These are phyloP conservation scores for Paramecium tetraurelia DNA, from an alignment of 73 alveolate genomes.

Conservation along the genomic window DNA sequence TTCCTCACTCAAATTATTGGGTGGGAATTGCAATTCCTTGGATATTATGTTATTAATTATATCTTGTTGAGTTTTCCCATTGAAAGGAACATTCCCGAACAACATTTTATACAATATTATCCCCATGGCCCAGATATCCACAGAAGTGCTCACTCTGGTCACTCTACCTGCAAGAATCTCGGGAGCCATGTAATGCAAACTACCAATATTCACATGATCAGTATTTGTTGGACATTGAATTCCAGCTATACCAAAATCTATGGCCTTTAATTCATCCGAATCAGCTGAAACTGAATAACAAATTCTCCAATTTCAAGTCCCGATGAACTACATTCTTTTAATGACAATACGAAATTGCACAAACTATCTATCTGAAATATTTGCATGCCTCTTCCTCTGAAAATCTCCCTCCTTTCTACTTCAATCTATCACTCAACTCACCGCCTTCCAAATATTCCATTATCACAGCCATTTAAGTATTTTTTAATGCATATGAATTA, in stretches of 20 bases:
- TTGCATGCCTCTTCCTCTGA: conserved; percentile 72
- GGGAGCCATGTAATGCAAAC: conserved; percentile 76
- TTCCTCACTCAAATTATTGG: not conserved
- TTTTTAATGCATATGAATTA: conserved; percentile 66
- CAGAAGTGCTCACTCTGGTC: conserved; percentile 53
- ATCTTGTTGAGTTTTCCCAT: conserved; percentile 60
- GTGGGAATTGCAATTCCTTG: conserved; percentile 43
- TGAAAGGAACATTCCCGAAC: conserved; percentile 66
- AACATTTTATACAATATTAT: conserved; percentile 60
- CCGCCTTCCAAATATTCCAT: conserved; percentile 95
- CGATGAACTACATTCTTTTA: conserved; percentile 72
- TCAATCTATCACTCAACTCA: conserved; percentile 78
- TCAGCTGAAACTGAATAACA: conserved; percentile 62
- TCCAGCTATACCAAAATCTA: conserved; percentile 78
- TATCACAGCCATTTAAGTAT: conserved; percentile 69
- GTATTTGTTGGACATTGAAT: conserved; percentile 54
- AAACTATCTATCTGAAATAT: conserved; percentile 70
- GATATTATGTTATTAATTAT: conserved; percentile 29
- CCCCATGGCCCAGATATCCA: conserved; percentile 73
- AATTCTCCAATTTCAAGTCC: conserved; percentile 83
- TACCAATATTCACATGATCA: conserved; percentile 69
- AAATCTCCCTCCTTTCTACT: conserved; percentile 45
- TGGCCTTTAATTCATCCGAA: conserved; percentile 61
- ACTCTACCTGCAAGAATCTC: conserved; percentile 65
- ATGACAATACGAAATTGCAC: conserved; percentile 75